Evolutionary conservation across 2,329 filamentous ascomycete species (phyloP), one percentile per base, ranked within the genome.

Genomic region (Penicillium vulpinum): DNA sequence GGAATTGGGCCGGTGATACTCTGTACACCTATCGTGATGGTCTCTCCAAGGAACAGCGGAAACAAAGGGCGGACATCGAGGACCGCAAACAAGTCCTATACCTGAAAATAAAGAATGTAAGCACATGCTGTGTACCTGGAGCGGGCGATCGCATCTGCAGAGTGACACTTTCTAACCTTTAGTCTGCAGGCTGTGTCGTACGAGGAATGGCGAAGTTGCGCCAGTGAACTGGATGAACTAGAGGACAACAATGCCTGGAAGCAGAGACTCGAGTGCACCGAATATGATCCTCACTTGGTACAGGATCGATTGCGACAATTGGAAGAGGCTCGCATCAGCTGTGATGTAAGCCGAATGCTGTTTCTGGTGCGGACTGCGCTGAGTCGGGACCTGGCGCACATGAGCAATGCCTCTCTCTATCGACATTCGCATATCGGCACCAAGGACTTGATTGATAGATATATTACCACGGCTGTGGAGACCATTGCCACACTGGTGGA

Each of bases 231-330:
- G 41, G 92, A 97, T 70, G 73, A 81, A 10, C 78, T 96, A 15
- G 91, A 96, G 71, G 87, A 87, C 44, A 91, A 93, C 68, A 87
- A 93, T 63, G 76, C 80, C 28, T 96, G 92, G 92, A 96, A 96
- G 71, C 73, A 80, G 31, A 84, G 90, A 49, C 75, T 83, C 9
- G 80, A 84, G 49, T 85, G 82, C n/a, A 78, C 82, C 45, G 88
- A 92, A 64, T 94, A 92, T 72, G 85, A 93, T 66, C 83, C 85
- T 0, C 77, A 78, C 0, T 78, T 95, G 9, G 85, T 97, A 40
- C 80, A 87, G 61, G 78, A 83, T 31, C 86, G 90, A n/a, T 77
- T 95, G 41, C 77, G 80, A 51, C 85, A 91, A 62, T 81, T 97
- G 58, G 88, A 96, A 63, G 82, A 88, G 11, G 92, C 91, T 16